Evolutionary conservation across 495 filamentous ascomycete genomes (phyloP), one percentile per base, ranked within the genome.

Genomic region (Neurospora sp.): DNA sequence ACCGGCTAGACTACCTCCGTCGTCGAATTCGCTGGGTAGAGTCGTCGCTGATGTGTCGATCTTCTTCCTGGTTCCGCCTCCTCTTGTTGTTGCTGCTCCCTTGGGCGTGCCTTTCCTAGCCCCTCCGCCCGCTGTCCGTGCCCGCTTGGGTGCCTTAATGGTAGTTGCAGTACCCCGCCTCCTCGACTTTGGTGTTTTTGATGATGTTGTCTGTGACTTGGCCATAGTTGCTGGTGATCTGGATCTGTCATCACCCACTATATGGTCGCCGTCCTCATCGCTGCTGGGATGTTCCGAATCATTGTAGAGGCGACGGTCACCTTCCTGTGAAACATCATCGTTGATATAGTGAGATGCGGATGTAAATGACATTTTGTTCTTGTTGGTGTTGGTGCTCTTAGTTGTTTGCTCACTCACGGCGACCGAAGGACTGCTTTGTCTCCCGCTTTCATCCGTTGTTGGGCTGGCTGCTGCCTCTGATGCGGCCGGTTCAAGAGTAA

Each of bases 131-230:
- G 72, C 78, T 0, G 79, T 73, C 19, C 79, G 79, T 21, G 77
- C 74, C 5, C 74, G 73, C 62, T 81, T 82, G 4, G 79, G 75
- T 0, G 75, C 76, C 75, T 85, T 85, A 24, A 81, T 66, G 28
- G 80, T 77, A 8, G 83, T 78, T 2, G 84, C 84, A 0, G 83
- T 85, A 71, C 84, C 83, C 62, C 78, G 80, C 71, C 84, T 85
- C 77, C 82, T 85, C 9, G 71, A 48, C 38, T 15, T 71, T 37
- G 39, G 43, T 6, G 54, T 31, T 38, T 72, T 74, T 28, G 73
- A 54, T 66, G 71, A 62, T 36, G 48, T 13, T 70, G 72, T 70
- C 40, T 31, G 54, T 34, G 28, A 34, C 24, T 71, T 73, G 69
- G 70, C 42, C 15, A 59, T 42, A 34, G 70, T 54, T 21, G 39